Conservation (phyloP, 306 rosid genomes). For the Malus asiatica region DNA sequence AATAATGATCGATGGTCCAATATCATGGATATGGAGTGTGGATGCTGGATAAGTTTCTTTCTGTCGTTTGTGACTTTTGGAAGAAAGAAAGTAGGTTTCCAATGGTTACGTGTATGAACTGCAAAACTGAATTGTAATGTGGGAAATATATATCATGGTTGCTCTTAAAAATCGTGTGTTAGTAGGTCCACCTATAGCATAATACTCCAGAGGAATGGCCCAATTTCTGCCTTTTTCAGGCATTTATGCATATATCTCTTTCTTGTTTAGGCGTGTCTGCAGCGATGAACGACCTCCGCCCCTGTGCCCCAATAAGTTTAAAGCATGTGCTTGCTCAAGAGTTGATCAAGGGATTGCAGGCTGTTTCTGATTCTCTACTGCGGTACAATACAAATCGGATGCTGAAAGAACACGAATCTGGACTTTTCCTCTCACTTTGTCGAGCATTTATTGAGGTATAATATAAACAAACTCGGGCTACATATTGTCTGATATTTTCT, state of each 20-base stretch:
- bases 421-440: constrained; percentile 92
- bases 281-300: constrained; percentile 93
- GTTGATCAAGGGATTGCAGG: constrained; percentile 69
- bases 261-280: constrained; percentile 82
- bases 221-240: neutral
- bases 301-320: constrained; percentile 90
- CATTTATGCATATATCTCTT: neutral
- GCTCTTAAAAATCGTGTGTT: neutral
- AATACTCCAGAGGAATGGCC: neutral
- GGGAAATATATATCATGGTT: neutral
- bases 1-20: neutral
- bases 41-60: neutral
- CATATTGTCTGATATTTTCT: neutral
- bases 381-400: constrained; percentile 76
- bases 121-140: neutral
- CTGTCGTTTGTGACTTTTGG: neutral
- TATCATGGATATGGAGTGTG: no score
- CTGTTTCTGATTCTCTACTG: constrained; percentile 73
- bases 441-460: constrained; percentile 83
- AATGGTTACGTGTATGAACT: neutral
- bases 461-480: neutral
- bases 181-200: neutral
- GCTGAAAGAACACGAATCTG: constrained; percentile 79
- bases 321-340: constrained; percentile 77
- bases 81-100: neutral